Evolutionary conservation across 768 basidiomycete species (phyloP).

Genomic region (Piloderma croceum): DNA sequence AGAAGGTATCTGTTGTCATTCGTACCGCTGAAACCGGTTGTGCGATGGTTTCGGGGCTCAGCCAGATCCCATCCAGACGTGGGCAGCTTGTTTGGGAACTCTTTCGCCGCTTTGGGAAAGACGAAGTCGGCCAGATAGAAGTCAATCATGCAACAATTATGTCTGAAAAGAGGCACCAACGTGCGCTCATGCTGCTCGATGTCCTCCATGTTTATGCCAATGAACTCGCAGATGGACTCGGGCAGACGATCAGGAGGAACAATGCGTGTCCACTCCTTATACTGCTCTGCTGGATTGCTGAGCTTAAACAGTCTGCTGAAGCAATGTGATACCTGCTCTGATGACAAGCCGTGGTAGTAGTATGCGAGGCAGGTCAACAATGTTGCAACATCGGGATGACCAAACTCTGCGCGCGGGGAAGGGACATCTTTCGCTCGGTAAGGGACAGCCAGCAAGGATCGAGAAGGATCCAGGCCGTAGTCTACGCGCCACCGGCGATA

Average conservation of each 20-base stretch:
- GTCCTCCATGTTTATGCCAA: slow-evolving; percentile 42
- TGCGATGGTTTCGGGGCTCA: slow-evolving; percentile 28
- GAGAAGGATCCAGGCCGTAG: slow-evolving; percentile 39
- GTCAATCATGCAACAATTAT: slow-evolving; percentile 35
- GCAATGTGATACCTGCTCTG: slow-evolving; percentile 30
- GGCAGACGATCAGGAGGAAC: slow-evolving; percentile 21
- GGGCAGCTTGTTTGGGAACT: slow-evolving; percentile 42
- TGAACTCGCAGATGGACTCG: too few relatives aligned
- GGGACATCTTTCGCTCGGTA: slow-evolving; percentile 52
- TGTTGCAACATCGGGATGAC: slow-evolving; percentile 46
- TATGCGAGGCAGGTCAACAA: slow-evolving; percentile 43
- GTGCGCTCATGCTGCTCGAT: slow-evolving; percentile 19
- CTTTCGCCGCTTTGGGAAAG: slow-evolving; percentile 45
- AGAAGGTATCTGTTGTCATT: slow-evolving; percentile 42
- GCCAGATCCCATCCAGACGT: slow-evolving; percentile 52
- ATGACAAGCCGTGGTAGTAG: slow-evolving; percentile 41
- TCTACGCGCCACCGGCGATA: slow-evolving; percentile 46
- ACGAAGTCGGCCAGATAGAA: slow-evolving; percentile 44
- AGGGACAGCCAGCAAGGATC: slow-evolving; percentile 46
- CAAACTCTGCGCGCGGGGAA: slow-evolving; percentile 41
- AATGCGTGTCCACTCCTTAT: slow-evolving; percentile 33
- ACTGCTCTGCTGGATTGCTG: slow-evolving; percentile 38
- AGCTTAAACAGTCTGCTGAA: slow-evolving; percentile 35
- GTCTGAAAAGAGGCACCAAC: slow-evolving; percentile 31
- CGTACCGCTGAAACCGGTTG: slow-evolving; percentile 52